A percentile compares a stretch with the other conserved stretches of the same genome.
Conservation (phyloP, 192 early-diverging fungal species). For the Entomortierella chlamydospora region DNA sequence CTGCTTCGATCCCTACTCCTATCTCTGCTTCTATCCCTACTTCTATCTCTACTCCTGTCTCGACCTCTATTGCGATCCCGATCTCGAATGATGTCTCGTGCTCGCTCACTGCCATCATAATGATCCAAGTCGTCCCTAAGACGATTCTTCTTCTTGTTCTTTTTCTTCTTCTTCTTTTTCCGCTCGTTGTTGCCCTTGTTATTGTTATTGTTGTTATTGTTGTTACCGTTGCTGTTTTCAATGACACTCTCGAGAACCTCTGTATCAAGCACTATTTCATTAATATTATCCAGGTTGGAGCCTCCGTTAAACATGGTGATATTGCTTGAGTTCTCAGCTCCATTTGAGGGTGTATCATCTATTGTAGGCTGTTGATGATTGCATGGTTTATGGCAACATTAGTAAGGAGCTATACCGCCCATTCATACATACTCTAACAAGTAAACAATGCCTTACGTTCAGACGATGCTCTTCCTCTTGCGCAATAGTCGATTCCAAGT, state of each 20-base stretch:
- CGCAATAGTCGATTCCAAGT: conserved; percentile 41
- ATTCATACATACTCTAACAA: neutral
- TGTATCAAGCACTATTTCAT: conserved; percentile 47
- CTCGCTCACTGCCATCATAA: conserved; percentile 34
- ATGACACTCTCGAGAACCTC: conserved; percentile 12
- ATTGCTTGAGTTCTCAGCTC: neutral
- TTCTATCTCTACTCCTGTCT: conserved; percentile 13
- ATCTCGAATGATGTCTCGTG: conserved; percentile 23
- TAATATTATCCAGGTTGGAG: conserved; percentile 46
- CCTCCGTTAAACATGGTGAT: neutral
- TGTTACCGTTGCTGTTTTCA: neutral
- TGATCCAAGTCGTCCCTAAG: conserved; percentile 19
- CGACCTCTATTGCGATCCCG: conserved; percentile 21
- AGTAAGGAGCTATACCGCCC: neutral
- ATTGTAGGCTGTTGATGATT: neutral
- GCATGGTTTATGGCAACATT: neutral
- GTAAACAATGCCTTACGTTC: conserved; percentile 13
- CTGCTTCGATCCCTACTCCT: conserved; percentile 18
- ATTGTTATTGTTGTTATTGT: conserved; percentile 44
- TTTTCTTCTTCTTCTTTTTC: conserved; percentile 49
- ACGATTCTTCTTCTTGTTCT: conserved; percentile 18
- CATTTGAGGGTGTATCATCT: neutral
- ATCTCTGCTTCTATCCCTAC: conserved; percentile 12
- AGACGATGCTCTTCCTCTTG: conserved; percentile 39
- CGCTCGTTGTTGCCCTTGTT: conserved; percentile 13